These are phyloP conservation scores for Phytophthora foliorum DNA, from an alignment of 352 stramenopile species.

Conservation along the genomic window DNA sequence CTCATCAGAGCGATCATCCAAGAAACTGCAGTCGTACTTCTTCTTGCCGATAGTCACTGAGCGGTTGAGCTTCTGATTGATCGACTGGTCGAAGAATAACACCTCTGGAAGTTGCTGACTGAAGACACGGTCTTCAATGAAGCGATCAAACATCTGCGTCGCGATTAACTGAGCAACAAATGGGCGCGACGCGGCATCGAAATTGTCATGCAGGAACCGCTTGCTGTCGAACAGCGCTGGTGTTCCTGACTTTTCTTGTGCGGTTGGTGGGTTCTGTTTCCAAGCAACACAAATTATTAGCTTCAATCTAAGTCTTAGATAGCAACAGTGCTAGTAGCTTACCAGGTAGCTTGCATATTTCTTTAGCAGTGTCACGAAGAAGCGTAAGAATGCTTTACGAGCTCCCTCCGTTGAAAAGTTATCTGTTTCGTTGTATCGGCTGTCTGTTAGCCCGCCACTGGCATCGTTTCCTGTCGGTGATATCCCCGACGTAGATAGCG, in stretches of 20 bases:
- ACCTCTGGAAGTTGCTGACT: constrained; percentile 75
- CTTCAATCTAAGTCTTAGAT: background rate
- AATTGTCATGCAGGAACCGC: constrained; percentile 75
- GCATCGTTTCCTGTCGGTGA: constrained; percentile 40
- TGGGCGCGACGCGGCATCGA: constrained; percentile 60
- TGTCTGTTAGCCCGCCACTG: constrained; percentile 63
- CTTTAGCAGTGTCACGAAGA: constrained; percentile 86
- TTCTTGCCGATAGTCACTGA: constrained; percentile 81
- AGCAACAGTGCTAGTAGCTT: constrained; percentile 11
- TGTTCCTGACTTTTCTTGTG: constrained; percentile 35
- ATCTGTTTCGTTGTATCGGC: constrained; percentile 72
- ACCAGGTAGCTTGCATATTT: constrained; percentile 86
- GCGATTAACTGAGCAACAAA: constrained; percentile 73
- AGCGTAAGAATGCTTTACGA: constrained; percentile 82
- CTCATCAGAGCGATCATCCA: constrained; percentile 79
- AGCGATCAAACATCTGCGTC: constrained; percentile 90
- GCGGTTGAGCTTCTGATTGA: constrained; percentile 89
- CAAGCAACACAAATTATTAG: constrained; percentile 11
- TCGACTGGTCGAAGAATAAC: constrained; percentile 88
- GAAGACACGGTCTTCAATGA: constrained; percentile 82
- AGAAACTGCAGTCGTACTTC: constrained; percentile 86
- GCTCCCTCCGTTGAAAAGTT: constrained; percentile 73
- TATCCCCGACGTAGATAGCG: constrained; percentile 34
- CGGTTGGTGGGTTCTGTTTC: constrained; percentile 36
- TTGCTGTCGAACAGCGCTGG: constrained; percentile 73